Evolutionary conservation across 2,329 filamentous ascomycete species (phyloP).

Genomic region (Fusarium staphyleae): DNA sequence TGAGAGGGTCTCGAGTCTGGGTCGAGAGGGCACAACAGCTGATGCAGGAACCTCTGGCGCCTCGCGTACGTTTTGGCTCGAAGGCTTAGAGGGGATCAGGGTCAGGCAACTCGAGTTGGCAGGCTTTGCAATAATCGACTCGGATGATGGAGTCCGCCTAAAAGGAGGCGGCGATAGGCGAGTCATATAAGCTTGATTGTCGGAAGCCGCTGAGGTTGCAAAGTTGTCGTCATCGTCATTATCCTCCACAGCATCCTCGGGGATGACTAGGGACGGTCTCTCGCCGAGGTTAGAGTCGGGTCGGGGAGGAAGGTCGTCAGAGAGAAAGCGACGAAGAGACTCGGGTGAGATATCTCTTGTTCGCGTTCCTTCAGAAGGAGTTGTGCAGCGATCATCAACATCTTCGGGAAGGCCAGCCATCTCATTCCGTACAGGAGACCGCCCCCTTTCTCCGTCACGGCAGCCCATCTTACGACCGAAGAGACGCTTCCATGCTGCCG

Average conservation of each 20-base stretch:
- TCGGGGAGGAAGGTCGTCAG: slow-evolving; percentile 51
- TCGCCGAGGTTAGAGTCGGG: slow-evolving; percentile 41
- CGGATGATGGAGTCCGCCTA: slow-evolving; percentile 47
- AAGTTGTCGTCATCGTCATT: slow-evolving; percentile 69
- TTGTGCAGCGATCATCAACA: slow-evolving; percentile 30
- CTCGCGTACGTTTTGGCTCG: slow-evolving; percentile 15
- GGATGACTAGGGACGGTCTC: slow-evolving; percentile 45
- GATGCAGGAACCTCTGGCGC: slow-evolving; percentile 27
- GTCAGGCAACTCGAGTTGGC: slow-evolving; percentile 38
- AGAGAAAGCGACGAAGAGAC: slow-evolving; percentile 59
- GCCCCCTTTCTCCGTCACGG: slow-evolving; percentile 46
- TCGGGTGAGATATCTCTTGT: slow-evolving; percentile 63
- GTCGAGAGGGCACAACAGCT: slow-evolving; percentile 30
- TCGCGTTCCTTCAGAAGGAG: slow-evolving; percentile 51
- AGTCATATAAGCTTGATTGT: slow-evolving; percentile 54
- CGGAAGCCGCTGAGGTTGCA: slow-evolving; percentile 58
- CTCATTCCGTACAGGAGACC: slow-evolving; percentile 43
- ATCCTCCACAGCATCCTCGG: slow-evolving; percentile 49
- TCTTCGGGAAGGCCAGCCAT: slow-evolving; percentile 15
- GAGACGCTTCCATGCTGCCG: slow-evolving; percentile 58
- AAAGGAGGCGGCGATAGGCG: slow-evolving; percentile 62
- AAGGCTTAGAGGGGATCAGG: slow-evolving; percentile 32
- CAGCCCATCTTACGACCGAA: slow-evolving; percentile 53
- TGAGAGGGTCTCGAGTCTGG: slow-evolving; percentile 34
- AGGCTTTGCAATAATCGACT: slow-evolving; percentile 37